Percentiles rank a stretch among this genome's conserved stretches.
phyloP scores from a whole-genome alignment of 768 basidiomycete genomes.

The Chlorophyllum brunneum region DNA sequence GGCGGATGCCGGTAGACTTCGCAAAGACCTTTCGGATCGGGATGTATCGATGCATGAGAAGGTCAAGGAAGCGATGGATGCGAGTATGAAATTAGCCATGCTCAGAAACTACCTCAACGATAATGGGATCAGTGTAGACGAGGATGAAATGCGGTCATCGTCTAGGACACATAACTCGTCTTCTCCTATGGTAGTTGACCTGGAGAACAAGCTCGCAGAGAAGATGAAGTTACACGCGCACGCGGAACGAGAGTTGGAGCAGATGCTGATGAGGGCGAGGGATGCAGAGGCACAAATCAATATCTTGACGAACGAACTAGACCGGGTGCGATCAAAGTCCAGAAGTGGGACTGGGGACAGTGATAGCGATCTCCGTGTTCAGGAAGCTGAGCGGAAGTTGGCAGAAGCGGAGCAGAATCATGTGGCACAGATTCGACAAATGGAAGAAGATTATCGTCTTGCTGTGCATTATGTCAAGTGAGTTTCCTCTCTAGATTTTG shows the following conservation, averaged over 20 bases:
- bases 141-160: conserved; percentile 55
- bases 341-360: conserved; percentile 15
- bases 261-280: conserved; percentile 59
- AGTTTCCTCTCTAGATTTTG: conserved; percentile 27
- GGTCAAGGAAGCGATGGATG: conserved; percentile 61
- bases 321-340: conserved; percentile 48
- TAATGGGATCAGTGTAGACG: conserved; percentile 77
- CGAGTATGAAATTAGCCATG: conserved; percentile 70
- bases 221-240: conserved; percentile 67
- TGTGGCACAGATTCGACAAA: conserved; percentile 76
- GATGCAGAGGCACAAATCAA: conserved; percentile 72
- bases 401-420: conserved; percentile 77
- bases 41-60: conserved; percentile 65
- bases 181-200: conserved; percentile 54
- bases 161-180: conserved; percentile 34
- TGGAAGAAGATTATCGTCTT: conserved; percentile 94
- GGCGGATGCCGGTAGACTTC: conserved; percentile 64
- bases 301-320: conserved; percentile 62
- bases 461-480: conserved; percentile 98
- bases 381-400: conserved; percentile 73
- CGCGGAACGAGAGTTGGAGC: conserved; percentile 71
- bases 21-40: conserved; percentile 63
- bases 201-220: conserved; percentile 78
- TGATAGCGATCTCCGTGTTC: conserved; percentile 36
- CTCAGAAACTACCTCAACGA: conserved; percentile 86